Percentiles rank a stretch among this genome's conserved stretches.
phyloP scores from a whole-genome alignment of 345 rosid genomes.

The Melaleuca quinquenervia region DNA sequence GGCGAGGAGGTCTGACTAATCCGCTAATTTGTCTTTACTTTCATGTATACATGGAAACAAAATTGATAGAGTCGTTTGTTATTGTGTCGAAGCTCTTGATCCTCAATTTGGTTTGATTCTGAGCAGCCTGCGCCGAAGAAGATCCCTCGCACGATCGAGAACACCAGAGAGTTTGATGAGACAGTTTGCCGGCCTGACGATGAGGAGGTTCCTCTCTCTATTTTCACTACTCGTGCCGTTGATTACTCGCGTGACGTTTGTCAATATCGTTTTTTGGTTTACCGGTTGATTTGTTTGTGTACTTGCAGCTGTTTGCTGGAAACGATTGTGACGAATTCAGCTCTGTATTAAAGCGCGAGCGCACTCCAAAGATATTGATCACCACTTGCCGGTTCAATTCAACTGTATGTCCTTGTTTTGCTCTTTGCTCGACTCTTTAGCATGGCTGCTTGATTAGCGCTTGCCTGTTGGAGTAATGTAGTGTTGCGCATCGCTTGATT shows the following conservation, averaged over 20 bases:
- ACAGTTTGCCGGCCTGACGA: constrained; percentile 89
- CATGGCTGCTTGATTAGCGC: not conserved
- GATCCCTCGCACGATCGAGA: constrained; percentile 81
- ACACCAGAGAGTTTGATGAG: constrained; percentile 82
- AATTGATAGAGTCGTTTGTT: not conserved
- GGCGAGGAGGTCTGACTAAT: constrained; percentile 71
- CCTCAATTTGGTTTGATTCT: not conserved
- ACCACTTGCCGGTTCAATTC: constrained; percentile 95
- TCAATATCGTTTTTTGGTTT: not conserved
- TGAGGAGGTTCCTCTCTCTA: constrained; percentile 51
- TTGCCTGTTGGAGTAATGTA: not conserved
- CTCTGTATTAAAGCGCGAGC: constrained; percentile 44
- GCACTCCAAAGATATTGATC: constrained; percentile 56
- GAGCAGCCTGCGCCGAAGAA: constrained; percentile 62
- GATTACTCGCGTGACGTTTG: not conserved
- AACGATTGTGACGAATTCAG: constrained; percentile 90
- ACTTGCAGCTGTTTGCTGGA: constrained; percentile 65
- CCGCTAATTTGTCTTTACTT: not conserved
- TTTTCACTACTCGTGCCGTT: not conserved
- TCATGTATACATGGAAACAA: not conserved
- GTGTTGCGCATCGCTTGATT: not conserved
- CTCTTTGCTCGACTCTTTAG: not conserved
- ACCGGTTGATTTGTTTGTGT: not conserved
- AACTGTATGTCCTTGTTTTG: constrained; percentile 34
- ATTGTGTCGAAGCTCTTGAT: not conserved